These are phyloP conservation scores for Trametes pubescens DNA, from an alignment of 1,284 basidiomycete species.

Conservation along the genomic window DNA sequence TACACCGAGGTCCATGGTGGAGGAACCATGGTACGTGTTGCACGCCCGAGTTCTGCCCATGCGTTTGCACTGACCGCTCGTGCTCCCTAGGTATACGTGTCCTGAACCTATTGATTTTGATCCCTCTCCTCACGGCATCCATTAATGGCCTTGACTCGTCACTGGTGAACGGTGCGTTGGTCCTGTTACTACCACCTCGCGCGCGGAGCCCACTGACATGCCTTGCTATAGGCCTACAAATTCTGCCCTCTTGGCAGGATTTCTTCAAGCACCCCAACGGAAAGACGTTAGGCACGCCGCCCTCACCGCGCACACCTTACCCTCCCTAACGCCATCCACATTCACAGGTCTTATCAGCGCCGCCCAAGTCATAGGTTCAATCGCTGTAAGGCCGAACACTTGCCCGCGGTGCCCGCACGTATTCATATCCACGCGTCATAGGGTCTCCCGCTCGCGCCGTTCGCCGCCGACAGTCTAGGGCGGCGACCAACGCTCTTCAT, in stretches of 20 bases:
- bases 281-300: conserved; percentile 55
- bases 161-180: conserved; percentile 60
- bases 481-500: conserved; percentile 63
- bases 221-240: conserved; percentile 60
- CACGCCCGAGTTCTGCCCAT: neutral
- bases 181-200: neutral
- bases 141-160: conserved; percentile 72
- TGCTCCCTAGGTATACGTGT: conserved; percentile 60
- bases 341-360: conserved; percentile 65
- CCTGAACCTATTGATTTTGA: conserved; percentile 64
- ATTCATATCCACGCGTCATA: conserved; percentile 34
- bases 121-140: conserved; percentile 66
- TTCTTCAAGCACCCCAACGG: conserved; percentile 62
- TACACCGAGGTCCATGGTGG: conserved; percentile 69
- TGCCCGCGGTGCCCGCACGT: conserved; percentile 3
- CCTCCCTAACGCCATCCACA: neutral
- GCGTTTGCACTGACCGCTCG: neutral
- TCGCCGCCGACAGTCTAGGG: conserved; percentile 63
- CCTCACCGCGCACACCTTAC: neutral
- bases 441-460: conserved; percentile 67
- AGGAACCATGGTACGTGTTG: conserved; percentile 58
- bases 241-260: conserved; percentile 66
- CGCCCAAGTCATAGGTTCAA: conserved; percentile 67
- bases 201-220: neutral
- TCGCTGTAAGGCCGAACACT: conserved; percentile 50